A percentile compares a stretch with the other conserved stretches of the same genome.
phyloP scores from a whole-genome alignment of 352 stramenopile genomes.

The Hyaloperonospora brassicae region DNA sequence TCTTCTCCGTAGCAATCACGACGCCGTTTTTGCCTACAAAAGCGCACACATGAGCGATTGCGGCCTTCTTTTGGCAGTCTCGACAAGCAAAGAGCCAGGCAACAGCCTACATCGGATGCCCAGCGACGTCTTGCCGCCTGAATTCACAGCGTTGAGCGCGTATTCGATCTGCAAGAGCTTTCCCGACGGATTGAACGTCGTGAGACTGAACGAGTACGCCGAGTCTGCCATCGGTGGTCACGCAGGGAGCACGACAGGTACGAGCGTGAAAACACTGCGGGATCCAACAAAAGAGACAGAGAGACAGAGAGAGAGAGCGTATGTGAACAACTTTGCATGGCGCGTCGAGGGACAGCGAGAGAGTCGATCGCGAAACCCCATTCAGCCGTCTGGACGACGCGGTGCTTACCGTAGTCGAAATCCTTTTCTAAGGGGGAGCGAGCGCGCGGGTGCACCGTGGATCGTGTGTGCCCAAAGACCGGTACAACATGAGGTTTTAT shows the following conservation, averaged over 20 bases:
- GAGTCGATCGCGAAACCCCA: not conserved
- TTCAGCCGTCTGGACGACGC: too few species aligned
- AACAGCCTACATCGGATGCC: slow-evolving; percentile 91
- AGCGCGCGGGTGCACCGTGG: slow-evolving; percentile 9
- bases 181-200: slow-evolving; percentile 98
- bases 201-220: slow-evolving; percentile 98
- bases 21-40: slow-evolving; percentile 95
- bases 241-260: slow-evolving; percentile 5
- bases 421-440: slow-evolving; percentile 26
- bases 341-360: not conserved
- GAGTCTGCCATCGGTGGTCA: slow-evolving; percentile 89
- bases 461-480: slow-evolving; percentile 13
- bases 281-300: slow-evolving; percentile 6
- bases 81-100: not conserved
- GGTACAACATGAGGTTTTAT: slow-evolving; percentile 8
- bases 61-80: not conserved
- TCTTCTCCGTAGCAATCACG: slow-evolving; percentile 99
- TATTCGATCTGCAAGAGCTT: slow-evolving; percentile 99
- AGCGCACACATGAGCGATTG: not conserved
- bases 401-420: slow-evolving; percentile 22
- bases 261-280: not conserved
- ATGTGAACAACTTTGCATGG: not conserved
- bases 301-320: not conserved
- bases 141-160: slow-evolving; percentile 96
- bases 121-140: slow-evolving; percentile 94